phyloP scores from a whole-genome alignment of 306 rosid genomes.

The Cucumis hystrix region DNA sequence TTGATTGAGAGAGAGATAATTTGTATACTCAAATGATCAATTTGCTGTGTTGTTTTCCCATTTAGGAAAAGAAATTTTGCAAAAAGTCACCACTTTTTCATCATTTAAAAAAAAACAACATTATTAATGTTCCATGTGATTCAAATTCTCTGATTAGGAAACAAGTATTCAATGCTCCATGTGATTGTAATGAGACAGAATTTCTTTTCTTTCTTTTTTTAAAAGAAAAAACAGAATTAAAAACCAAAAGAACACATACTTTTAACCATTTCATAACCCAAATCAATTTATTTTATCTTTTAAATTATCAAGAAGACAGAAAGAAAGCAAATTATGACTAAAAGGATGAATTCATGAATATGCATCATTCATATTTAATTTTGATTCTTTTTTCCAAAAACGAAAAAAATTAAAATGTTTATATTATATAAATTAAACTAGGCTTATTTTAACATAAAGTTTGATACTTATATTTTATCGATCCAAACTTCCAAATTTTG shows the following conservation, averaged over 20 bases:
- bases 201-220: background rate
- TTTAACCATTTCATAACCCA: background rate
- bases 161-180: slow-evolving; percentile 3
- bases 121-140: slow-evolving; percentile 5
- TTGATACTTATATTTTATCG: too few relatives aligned
- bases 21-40: background rate
- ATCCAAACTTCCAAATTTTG: background rate
- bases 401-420: too few relatives aligned
- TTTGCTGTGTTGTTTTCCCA: background rate
- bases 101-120: background rate
- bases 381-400: too few relatives aligned
- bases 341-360: background rate
- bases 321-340: background rate
- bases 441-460: too few relatives aligned
- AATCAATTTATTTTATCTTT: background rate
- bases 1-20: background rate
- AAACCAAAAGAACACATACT: background rate
- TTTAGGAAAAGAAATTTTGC: background rate
- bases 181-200: background rate
- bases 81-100: background rate
- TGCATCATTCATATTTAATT: background rate
- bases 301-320: background rate
- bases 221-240: background rate
- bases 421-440: too few relatives aligned
- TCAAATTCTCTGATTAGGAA: background rate